Base-by-base conservation (phyloP, 495 filamentous ascomycete genomes). In the Penicillium bialowiezense region DNA sequence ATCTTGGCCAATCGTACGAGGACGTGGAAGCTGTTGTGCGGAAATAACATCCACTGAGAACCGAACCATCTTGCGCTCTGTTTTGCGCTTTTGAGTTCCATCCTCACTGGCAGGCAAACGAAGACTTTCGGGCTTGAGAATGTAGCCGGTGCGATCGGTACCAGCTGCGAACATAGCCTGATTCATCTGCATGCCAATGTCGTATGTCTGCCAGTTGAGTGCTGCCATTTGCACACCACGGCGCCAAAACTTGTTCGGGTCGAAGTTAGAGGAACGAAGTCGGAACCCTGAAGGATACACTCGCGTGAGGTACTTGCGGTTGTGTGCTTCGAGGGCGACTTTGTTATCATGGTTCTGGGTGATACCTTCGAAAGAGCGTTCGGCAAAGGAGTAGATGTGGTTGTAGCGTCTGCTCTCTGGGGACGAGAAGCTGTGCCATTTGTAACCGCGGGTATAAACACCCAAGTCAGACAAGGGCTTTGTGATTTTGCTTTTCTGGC, bases 81-180 rank as follows among this genome's bases (percentile, higher is more conserved):
- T 69, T 35, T 63, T 66, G 39, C 59, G 67, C 38, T 59, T 64
- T 41, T 58, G 54, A 18, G 57, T 58, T 10, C 58, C 59, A 35
- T 78, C 76, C 6, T 76, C 65, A 18, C 73, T 64, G 48, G 71
- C 71, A 42, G 79, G 79, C 40, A 77, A 71, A 29, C 92, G 87
- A 36, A 93, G 80, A 56, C 90, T 87, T 39, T 86, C 78, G 5
- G 93, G 93, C 67, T 98, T 98, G 32, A 97, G 79, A 18, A 97
- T 89, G 55, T 96, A 98, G 17, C 93, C 93, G 7, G 86, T 86
- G 41, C 84, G 81, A 68, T 96, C 93, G 17, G 81, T 83, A 23
- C 90, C 90, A 41, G 89, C 86, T n/a, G 89, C 87, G 67, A 97
- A 98, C 93, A 98, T 98, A 52, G 93, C 93, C 44, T 92, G 88